These are phyloP conservation scores for Phalaenopsis equestris DNA, from an alignment of 106 monocot species.

Conservation along the genomic window DNA sequence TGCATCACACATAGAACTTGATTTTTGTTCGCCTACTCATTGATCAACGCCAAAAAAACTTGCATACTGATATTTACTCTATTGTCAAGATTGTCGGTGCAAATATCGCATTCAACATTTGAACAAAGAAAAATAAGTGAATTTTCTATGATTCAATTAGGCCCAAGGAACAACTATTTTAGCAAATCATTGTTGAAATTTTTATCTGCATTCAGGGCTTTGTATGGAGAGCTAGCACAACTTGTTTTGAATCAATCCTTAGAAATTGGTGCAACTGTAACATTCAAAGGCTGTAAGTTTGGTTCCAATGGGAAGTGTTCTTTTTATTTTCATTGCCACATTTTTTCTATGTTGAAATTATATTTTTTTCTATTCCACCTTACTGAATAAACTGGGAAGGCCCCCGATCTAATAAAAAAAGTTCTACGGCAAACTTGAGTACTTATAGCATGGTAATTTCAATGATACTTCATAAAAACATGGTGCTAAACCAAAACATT, in stretches of 20 bases:
- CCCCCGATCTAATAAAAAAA: too few relatives aligned
- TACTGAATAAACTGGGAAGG: too few relatives aligned
- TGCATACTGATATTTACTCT: neutral
- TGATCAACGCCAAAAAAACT: neutral
- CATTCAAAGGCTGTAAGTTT: neutral
- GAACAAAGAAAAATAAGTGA: neutral
- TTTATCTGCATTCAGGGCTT: neutral
- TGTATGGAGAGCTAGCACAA: neutral
- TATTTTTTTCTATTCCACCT: too few relatives aligned
- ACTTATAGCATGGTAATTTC: too few relatives aligned
- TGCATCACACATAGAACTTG: neutral
- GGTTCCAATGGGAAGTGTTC: neutral
- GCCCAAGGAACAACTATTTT: neutral
- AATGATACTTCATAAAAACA: too few relatives aligned
- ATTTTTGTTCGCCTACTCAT: neutral
- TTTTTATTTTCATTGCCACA: too few relatives aligned
- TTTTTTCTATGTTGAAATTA: too few relatives aligned
- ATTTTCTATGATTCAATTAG: neutral
- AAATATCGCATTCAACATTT: neutral
- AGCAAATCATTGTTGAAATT: neutral
- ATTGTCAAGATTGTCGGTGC: neutral
- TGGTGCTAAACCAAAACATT: too few relatives aligned
- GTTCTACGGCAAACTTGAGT: too few relatives aligned
- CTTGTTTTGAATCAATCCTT: neutral
- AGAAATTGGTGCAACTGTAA: neutral